These are phyloP conservation scores for Setaria viridis DNA, from an alignment of 202 grass and related monocot species.

Conservation along the genomic window DNA sequence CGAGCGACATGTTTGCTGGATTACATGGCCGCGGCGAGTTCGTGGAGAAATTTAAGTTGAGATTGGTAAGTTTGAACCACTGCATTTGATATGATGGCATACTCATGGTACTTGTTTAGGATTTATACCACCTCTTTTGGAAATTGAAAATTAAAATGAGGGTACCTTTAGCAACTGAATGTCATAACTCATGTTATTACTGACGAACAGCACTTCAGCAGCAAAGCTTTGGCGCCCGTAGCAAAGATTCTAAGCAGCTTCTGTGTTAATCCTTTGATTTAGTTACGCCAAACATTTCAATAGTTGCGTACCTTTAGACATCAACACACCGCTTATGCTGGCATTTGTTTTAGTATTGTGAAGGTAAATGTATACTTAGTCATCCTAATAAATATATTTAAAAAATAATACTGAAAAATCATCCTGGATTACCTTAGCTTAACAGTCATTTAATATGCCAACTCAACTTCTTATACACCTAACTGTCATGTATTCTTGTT, in stretches of 20 bases:
- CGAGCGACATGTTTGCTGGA: conserved; percentile 60
- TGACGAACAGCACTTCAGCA: neutral
- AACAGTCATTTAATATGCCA: neutral
- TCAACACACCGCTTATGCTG: neutral
- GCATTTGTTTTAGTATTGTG: neutral
- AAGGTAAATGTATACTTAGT: neutral
- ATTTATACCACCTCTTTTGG: neutral
- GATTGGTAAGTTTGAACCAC: conserved; percentile 51
- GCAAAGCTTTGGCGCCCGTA: neutral
- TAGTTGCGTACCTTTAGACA: neutral
- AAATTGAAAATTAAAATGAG: conserved; percentile 3
- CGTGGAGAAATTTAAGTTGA: conserved; percentile 76
- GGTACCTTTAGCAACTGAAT: neutral
- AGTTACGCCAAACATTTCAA: neutral
- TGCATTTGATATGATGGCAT: conserved; percentile 15
- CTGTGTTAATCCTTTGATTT: neutral
- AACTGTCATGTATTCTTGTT: neutral
- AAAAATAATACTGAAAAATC: neutral
- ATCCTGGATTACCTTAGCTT: neutral
- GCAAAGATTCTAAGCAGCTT: neutral
- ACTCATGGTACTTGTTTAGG: neutral
- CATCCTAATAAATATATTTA: neutral
- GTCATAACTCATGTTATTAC: neutral
- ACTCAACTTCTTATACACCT: neutral
- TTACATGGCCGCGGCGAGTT: conserved; percentile 64